Base-by-base conservation (phyloP, 768 basidiomycete species). In the Trametes sanguinea region DNA sequence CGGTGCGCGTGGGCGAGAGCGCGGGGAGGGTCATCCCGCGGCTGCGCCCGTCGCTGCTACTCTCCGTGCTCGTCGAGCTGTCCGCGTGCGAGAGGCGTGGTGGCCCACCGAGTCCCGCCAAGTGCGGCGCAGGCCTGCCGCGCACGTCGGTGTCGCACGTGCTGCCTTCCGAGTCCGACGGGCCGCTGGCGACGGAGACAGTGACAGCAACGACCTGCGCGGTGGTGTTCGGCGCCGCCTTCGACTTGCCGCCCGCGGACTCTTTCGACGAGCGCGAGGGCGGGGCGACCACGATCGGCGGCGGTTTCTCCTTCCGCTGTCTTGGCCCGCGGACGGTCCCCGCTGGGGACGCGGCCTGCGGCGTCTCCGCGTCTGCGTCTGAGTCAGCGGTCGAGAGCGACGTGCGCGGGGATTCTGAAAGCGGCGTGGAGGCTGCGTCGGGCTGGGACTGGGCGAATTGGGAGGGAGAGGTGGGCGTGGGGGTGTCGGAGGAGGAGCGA, bases 1-100 rank as follows among this genome's bases (percentile, higher is more conserved):
- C 57, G 27, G 67, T 71, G 29, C 68, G 67, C 40, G 68, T 71
- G 0, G 70, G 70, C 40, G 69, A 70, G 51, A 70, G 67, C 54
- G 69, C 69, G 40, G 69, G 69, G 33, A 64, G 50, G 45, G 48
- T 65, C 33, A 22, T 51, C 51, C 51, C 13, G 7, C 57, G 53
- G n/a, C 54, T 59, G 17, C n/a, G 30, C 27, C 47, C 39, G 39
- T 13, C 39, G 39, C 39, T 39, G 8, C 39, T 13, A 13, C 39
- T 35, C 32, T 37, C 39, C 37, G 14, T 63, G 53, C 52, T 57
- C n/a, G 57, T 29, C 33, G 42, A 50, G 58, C 40, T 59, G 22
- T 17, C 13, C 7, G 58, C 37, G 33, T 60, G 57, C 29, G 33
- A 53, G 45, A 64, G 59, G 13, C 29, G 65, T 46, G 57, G 53